Conservation (phyloP, 148 eudicot genomes). For the Polygonum aviculare region DNA sequence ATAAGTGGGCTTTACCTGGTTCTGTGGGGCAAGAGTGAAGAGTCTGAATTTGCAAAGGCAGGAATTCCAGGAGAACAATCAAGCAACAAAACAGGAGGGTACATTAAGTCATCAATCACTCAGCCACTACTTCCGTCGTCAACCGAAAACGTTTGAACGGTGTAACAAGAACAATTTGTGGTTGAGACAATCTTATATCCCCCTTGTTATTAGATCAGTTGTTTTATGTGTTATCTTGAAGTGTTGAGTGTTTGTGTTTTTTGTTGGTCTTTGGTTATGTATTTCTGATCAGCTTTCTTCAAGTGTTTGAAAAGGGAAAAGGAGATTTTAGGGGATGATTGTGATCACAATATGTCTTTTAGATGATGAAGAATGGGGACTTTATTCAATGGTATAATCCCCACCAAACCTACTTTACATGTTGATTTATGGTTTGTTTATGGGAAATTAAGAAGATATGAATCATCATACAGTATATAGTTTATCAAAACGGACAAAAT, state of each 20-base stretch:
- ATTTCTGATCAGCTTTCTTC: neutral
- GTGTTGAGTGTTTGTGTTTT: constrained; percentile 7
- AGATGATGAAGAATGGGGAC: neutral
- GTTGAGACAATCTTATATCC: neutral
- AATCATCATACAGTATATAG: neutral
- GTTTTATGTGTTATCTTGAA: constrained; percentile 14
- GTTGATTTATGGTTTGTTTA: neutral
- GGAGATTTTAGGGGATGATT: neutral
- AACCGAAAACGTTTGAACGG: constrained; percentile 49
- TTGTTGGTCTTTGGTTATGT: constrained; percentile 15
- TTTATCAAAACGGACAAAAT: neutral
- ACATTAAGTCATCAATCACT: constrained; percentile 54
- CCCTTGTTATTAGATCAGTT: neutral
- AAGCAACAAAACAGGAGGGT: constrained; percentile 36
- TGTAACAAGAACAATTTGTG: neutral
- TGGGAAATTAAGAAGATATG: neutral
- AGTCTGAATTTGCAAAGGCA: constrained; percentile 59
- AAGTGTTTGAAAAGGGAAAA: neutral
- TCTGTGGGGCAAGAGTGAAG: constrained; percentile 90
- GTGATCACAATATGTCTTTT: neutral
- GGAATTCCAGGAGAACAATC: constrained; percentile 45
- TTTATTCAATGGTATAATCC: neutral
- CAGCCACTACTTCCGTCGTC: constrained; percentile 79
- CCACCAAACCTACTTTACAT: neutral
- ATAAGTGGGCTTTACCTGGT: constrained; percentile 84